These are phyloP conservation scores for Wickerhamomyces silvicola DNA, from an alignment of 805 yeast genomes.

Conservation along the genomic window DNA sequence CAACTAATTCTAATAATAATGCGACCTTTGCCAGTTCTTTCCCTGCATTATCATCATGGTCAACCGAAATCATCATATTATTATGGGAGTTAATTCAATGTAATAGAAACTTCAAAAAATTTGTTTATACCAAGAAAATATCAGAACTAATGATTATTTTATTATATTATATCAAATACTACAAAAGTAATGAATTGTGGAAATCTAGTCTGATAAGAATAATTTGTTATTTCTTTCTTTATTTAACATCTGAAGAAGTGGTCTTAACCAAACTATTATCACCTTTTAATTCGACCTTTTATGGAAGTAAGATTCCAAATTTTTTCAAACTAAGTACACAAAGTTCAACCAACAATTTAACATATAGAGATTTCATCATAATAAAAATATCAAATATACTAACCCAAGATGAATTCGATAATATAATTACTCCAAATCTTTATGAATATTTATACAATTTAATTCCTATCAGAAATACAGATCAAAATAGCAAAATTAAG, in stretches of 20 bases:
- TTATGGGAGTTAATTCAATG: constrained; percentile 76
- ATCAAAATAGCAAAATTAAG: constrained; percentile 28
- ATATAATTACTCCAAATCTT: constrained; percentile 38
- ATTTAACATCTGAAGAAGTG: constrained; percentile 35
- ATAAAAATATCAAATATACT: constrained; percentile 44
- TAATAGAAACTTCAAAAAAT: constrained; percentile 48
- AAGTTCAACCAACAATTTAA: constrained; percentile 31
- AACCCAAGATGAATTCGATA: constrained; percentile 26
- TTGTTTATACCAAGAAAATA: constrained; percentile 40
- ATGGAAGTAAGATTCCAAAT: constrained; percentile 45
- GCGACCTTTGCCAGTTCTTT: constrained; percentile 20
- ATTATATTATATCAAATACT: constrained; percentile 51
- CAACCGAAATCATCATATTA: constrained; percentile 52
- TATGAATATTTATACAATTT: constrained; percentile 59
- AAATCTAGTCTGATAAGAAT: constrained; percentile 39
- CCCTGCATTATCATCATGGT: constrained; percentile 40
- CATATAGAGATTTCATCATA: constrained; percentile 59
- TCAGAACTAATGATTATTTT: constrained; percentile 49
- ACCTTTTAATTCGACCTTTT: constrained; percentile 37
- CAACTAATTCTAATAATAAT: constrained; percentile 3
- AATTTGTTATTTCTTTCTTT: constrained; percentile 45
- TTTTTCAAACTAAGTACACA: constrained; percentile 37
- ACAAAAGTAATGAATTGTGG: constrained; percentile 32
- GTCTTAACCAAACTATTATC: constrained; percentile 35
- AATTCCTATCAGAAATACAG: constrained; percentile 35